A percentile compares a stretch with the other conserved stretches of the same genome.
Conservation (phyloP, 129 eudicot species). For the Artemisia annua region DNA sequence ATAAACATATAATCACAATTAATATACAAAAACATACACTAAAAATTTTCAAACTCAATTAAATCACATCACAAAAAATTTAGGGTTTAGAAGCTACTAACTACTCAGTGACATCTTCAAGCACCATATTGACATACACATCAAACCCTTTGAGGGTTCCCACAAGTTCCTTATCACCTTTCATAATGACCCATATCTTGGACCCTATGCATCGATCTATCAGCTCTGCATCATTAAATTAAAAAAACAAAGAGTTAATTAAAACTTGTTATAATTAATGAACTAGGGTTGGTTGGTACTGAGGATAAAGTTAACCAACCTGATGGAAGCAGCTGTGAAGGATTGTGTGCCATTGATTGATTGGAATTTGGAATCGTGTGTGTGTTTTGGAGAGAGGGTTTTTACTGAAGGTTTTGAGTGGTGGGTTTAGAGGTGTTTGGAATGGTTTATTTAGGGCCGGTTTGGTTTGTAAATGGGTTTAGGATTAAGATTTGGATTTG, state of each 20-base stretch:
- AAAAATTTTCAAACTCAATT: too few species aligned
- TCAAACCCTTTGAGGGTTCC: constrained; percentile 95
- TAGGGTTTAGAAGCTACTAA: constrained; percentile 30
- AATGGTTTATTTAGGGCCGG: too few species aligned
- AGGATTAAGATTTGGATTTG: too few species aligned
- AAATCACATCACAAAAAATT: background rate
- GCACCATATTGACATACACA: constrained; percentile 97
- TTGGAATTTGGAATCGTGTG: too few species aligned
- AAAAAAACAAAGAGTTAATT: too few species aligned
- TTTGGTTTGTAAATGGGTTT: too few species aligned
- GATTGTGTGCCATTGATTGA: constrained; percentile 68
- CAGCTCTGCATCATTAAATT: constrained; percentile 50
- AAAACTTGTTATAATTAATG: background rate
- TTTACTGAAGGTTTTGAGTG: too few species aligned
- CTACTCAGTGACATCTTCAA: constrained; percentile 99
- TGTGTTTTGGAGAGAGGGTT: too few species aligned
- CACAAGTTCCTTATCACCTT: constrained; percentile 94
- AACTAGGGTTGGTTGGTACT: background rate
- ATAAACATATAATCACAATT: background rate
- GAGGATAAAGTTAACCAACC: constrained; percentile 53
- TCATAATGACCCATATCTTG: constrained; percentile 97
- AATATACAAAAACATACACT: background rate
- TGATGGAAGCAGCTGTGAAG: constrained; percentile 93
- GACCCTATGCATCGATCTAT: constrained; percentile 97
- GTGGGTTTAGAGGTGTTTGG: too few species aligned